Evolutionary conservation across 495 filamentous ascomycete species (phyloP), one percentile per base, ranked within the genome.

Genomic region (Talaromyces borbonicus): DNA sequence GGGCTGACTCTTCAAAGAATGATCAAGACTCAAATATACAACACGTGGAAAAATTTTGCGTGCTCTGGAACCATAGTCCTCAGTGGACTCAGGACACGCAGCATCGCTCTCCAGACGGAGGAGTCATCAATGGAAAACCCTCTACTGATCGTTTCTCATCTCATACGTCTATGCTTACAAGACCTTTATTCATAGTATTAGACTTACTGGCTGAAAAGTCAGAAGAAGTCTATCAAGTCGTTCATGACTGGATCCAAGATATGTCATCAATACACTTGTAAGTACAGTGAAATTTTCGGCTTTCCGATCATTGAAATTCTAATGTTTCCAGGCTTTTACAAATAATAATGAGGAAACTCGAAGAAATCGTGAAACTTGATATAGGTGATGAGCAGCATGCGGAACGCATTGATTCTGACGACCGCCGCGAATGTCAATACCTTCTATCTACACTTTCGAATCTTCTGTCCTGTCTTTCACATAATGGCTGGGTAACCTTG

Each of bases 201-300:
- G 90, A 97, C 59, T 74, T 84, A 8, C 68, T 95, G 0, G 61
- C 72, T 16, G 83, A 90, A 43, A 83, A 83, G 52, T 75, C 77
- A 19, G 80, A 78, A 8, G 86, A 90, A 54, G 58, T 84, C 24
- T 87, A 79, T 27, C 79, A 85, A 58, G 82, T 82, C 44, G 78
- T 85, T 16, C 79, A 84, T 49, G 78, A 75, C 31, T 98, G 92
- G 92, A 66, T 98, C 6, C 81, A 84, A 53, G 85, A 76, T 36
- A 66, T 93, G 14, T 66, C 81, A 36, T 66, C 66, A 8, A 63
- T 72, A 30, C 56, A 67, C 24, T 65, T 56, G 68, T 69, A 52
- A 63, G 61, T 45, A 6, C 2, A 4, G 27, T 22, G 2, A 12
- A 24, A 11, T 16, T 29, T 18, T n/a, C 4, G 11, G 11, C 8